These are phyloP conservation scores for Penicillium angulare DNA, from an alignment of 495 filamentous ascomycete genomes.

Conservation along the genomic window DNA sequence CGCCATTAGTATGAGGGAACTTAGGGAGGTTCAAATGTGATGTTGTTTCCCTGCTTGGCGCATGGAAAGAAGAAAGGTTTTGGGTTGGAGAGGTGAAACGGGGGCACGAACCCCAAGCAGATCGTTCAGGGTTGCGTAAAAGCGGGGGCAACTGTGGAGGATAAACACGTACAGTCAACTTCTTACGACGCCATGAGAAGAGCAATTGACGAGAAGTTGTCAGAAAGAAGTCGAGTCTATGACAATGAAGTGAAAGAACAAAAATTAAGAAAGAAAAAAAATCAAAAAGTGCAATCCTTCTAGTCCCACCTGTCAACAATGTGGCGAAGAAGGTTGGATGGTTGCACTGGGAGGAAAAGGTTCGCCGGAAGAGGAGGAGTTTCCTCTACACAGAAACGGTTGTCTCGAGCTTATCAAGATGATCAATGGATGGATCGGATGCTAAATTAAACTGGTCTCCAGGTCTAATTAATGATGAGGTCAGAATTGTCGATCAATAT, in stretches of 20 bases:
- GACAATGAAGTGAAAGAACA: too few species aligned
- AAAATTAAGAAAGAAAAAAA: not conserved
- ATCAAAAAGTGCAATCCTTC: slow-evolving; percentile 1
- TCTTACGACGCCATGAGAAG: slow-evolving; percentile 39
- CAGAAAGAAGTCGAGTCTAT: too few species aligned
- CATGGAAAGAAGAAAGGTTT: not conserved
- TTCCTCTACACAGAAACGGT: not conserved
- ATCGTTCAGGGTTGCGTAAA: slow-evolving; percentile 4
- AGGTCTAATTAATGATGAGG: slow-evolving; percentile 8
- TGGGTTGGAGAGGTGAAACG: not conserved
- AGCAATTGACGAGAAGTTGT: slow-evolving; percentile 19
- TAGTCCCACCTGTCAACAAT: slow-evolving; percentile 24
- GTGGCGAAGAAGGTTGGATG: slow-evolving; percentile 15
- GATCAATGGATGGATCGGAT: not conserved
- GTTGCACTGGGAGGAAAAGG: slow-evolving; percentile 20
- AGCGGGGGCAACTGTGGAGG: slow-evolving; percentile 18
- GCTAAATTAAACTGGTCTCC: not conserved
- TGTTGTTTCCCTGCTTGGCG: too few species aligned
- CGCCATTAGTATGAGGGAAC: slow-evolving; percentile 1
- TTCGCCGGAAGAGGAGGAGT: slow-evolving; percentile 22
- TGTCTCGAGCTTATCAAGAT: not conserved
- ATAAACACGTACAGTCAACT: slow-evolving; percentile 29
- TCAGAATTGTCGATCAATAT: slow-evolving; percentile 20
- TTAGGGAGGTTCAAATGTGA: too few species aligned
- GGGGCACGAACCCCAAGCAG: not conserved